A percentile compares a stretch with the other conserved stretches of the same genome.
phyloP scores from a whole-genome alignment of 768 basidiomycete genomes.

The Ramaria rubella region DNA sequence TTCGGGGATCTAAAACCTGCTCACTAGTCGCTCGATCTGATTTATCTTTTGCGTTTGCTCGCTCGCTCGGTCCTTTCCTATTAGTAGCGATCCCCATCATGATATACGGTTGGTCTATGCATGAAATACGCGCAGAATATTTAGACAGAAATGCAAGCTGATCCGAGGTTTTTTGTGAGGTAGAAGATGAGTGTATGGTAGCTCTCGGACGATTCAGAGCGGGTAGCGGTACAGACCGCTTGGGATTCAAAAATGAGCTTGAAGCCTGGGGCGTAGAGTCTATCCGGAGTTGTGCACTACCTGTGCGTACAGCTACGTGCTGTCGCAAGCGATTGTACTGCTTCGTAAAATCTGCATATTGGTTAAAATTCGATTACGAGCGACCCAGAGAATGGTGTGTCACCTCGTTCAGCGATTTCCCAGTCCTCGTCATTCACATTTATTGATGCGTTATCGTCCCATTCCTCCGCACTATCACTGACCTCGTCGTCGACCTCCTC shows the following conservation, averaged over 20 bases:
- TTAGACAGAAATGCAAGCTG: slow-evolving; percentile 72
- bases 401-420: slow-evolving; percentile 81
- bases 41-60: slow-evolving; percentile 90
- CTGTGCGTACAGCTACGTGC: slow-evolving; percentile 78
- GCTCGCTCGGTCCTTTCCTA: slow-evolving; percentile 84
- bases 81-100: slow-evolving; percentile 70
- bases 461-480: slow-evolving; percentile 38
- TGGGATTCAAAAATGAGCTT: slow-evolving; percentile 8
- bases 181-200: slow-evolving; percentile 18
- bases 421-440: slow-evolving; percentile 79
- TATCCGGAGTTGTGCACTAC: slow-evolving; percentile 61
- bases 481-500: slow-evolving; percentile 25
- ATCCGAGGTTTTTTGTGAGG: slow-evolving; percentile 55
- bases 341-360: slow-evolving; percentile 86
- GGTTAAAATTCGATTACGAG: not conserved
- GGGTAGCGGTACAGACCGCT: slow-evolving; percentile 49
- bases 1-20: slow-evolving; percentile 95
- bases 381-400: not conserved
- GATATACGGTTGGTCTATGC: slow-evolving; percentile 68
- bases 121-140: slow-evolving; percentile 66
- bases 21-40: slow-evolving; percentile 94
- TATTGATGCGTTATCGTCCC: slow-evolving; percentile 41
- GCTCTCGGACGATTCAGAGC: slow-evolving; percentile 63
- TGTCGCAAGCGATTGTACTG: slow-evolving; percentile 94
- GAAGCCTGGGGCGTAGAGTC: not conserved